These are phyloP conservation scores for Fusarium sp. DNA, from an alignment of 2,329 filamentous ascomycete species.

Conservation along the genomic window DNA sequence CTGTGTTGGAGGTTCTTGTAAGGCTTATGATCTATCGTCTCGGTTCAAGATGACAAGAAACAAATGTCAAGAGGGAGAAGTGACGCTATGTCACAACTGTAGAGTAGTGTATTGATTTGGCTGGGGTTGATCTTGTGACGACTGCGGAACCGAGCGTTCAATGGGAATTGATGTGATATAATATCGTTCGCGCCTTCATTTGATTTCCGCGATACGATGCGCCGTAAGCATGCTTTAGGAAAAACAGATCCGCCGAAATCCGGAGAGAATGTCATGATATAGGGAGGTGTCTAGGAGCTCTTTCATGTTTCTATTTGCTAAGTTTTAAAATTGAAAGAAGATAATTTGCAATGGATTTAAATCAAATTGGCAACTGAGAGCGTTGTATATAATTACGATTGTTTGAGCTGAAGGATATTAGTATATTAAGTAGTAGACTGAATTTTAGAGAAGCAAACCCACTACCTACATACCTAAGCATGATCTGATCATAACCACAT, in stretches of 20 bases:
- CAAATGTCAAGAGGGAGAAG: background rate
- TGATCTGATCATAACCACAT: too few species aligned
- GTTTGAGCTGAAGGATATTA: too few species aligned
- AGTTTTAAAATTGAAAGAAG: background rate
- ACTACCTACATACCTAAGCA: too few species aligned
- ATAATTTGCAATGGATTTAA: background rate
- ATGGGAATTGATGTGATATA: slow-evolving; percentile 1
- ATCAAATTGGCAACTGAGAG: too few species aligned
- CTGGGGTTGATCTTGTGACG: slow-evolving; percentile 1
- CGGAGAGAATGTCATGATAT: slow-evolving; percentile 19
- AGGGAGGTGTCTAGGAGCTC: background rate
- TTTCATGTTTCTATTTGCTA: background rate
- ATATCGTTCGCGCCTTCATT: slow-evolving; percentile 6
- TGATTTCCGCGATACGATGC: slow-evolving; percentile 25
- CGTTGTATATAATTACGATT: too few species aligned
- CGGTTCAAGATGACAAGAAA: background rate
- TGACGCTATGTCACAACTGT: slow-evolving; percentile 1
- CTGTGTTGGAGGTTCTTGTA: background rate
- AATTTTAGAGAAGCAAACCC: too few species aligned
- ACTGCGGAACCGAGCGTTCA: slow-evolving; percentile 1
- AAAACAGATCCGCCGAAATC: slow-evolving; percentile 43
- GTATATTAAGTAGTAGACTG: too few species aligned
- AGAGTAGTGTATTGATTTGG: background rate
- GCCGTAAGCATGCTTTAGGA: slow-evolving; percentile 22
- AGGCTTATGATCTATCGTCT: background rate